Evolutionary conservation across 2,329 filamentous ascomycete genomes (phyloP), one percentile per base, ranked within the genome.

Genomic region (Claviceps paspali): DNA sequence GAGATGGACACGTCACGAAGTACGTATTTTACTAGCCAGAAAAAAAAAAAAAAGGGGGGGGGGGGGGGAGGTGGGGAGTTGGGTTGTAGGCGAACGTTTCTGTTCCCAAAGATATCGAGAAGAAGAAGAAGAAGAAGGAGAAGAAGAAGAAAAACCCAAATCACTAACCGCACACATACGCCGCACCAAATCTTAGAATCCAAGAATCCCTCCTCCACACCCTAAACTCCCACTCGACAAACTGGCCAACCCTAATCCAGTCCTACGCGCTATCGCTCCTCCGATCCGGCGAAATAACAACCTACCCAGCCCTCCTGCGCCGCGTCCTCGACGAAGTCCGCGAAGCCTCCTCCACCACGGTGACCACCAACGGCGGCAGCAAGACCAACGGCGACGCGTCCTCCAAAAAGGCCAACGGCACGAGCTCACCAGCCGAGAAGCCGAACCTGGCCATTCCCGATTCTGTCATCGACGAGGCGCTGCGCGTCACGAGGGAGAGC

Each of bases 231-330:
- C 63, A 76, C 56, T 53, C 61, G 4, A 59, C 66, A 44, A 75
- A 79, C 62, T 79, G 75, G 74, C 73, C 74, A 2, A 74, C 74
- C 9, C 49, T 60, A 34, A 60, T 79, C 43, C 71, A 78, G 48
- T 55, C 59, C 38, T 73, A 77, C 55, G 75, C 74, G 28, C 65
- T 78, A 24, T 46, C 63, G 15, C 68, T 79, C 45, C 66, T 79
- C 18, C 74, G 74, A 43, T 68, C 64, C 31, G 72, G 72, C 54
- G 68, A 77, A 43, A 64, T 67, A 34, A 65, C 63, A 17, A 75
- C 67, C 5, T 79, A 77, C 51, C 73, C 73, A 2, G 64, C 63
- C n/a, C 69, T 79, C 22, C 64, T 79, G 43, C 58, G 62, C 36
- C 70, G 69, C 42, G 68, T 79, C 15, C 61, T 79, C 47, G 70